These are phyloP conservation scores for Penicillium robsamsonii DNA, from an alignment of 495 filamentous ascomycete genomes.

Conservation along the genomic window DNA sequence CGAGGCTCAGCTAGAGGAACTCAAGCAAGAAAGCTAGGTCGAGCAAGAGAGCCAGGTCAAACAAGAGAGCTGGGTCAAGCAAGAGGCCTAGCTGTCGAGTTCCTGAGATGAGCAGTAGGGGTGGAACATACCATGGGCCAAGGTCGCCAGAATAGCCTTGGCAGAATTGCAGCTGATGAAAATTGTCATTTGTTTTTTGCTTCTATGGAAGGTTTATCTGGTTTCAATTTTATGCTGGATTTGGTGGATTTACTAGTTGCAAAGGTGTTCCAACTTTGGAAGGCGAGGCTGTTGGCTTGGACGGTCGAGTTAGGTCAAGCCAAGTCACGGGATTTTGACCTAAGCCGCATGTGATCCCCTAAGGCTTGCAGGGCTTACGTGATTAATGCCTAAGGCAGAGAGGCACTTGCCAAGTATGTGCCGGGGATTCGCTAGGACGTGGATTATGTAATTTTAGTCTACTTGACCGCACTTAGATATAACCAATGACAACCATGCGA, in stretches of 20 bases:
- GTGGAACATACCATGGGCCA: neutral
- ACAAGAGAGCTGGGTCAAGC: neutral
- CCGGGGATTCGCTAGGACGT: too few species aligned
- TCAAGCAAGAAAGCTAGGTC: too few species aligned
- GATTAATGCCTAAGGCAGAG: too few species aligned
- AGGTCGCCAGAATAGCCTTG: neutral
- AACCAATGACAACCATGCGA: too few species aligned
- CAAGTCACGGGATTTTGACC: neutral
- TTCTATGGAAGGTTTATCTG: neutral
- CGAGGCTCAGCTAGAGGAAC: too few species aligned
- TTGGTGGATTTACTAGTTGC: neutral
- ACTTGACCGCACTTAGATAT: too few species aligned
- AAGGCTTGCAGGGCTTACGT: too few species aligned
- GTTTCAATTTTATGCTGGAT: neutral
- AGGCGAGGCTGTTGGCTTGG: neutral
- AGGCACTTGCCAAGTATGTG: too few species aligned
- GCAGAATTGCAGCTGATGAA: neutral
- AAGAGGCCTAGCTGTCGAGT: neutral
- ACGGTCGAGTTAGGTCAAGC: slow-evolving; percentile 2
- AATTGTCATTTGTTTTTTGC: neutral
- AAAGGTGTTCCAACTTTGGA: neutral
- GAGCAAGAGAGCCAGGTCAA: neutral
- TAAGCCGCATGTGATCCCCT: neutral
- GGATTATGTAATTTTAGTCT: too few species aligned
- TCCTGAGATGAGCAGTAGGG: neutral